Evolutionary conservation across 441 rosid species (phyloP), one percentile per base, ranked within the genome.

Genomic region (Erysimum cheiri): DNA sequence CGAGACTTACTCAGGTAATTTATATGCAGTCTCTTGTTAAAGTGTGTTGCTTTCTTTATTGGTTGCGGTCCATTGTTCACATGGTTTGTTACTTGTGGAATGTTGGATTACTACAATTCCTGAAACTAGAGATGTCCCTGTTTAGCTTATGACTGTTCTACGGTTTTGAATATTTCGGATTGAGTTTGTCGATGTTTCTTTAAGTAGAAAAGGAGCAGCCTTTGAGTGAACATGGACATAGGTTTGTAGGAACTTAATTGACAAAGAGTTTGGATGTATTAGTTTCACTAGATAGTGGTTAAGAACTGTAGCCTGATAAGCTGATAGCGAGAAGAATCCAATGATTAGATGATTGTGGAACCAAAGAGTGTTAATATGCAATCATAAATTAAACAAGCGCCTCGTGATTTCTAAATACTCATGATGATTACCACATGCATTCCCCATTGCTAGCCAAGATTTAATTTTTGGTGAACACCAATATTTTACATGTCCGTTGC

Each of bases 1-100:
- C 46, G 78, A 67, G 57, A 28, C 44, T 61, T 74, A 50, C 5
- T 61, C 78, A 36, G 78, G 78, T 74, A 60, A 56, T 17, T n/a
- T 40, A n/a, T 32, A 31, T 37, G 71, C 35, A n/a, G 3, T 41
- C 11, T 15, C 61, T 67, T 67, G 35, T 43, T 32, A 22, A 60
- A 59, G 8, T 52, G 11, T 33, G 4, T 43, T 66, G 14, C 10
- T 40, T 67, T 65, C 24, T 26, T 19, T 37, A n/a, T 39, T 39
- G 6, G 7, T 37, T 22, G n/a, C 9, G 3, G 31, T 19, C 3
- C 61, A 62, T 15, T 32, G 7, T 61, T 10, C 28, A 43, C 14
- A 43, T 17, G 8, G 41, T 64, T 72, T 17, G 52, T 15, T 49
- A 9, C 39, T 39, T 29, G 35, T 72, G 53, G 19, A 47, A 48